Conservation (phyloP, 169 alveolate species). For the Babesia ovis region DNA sequence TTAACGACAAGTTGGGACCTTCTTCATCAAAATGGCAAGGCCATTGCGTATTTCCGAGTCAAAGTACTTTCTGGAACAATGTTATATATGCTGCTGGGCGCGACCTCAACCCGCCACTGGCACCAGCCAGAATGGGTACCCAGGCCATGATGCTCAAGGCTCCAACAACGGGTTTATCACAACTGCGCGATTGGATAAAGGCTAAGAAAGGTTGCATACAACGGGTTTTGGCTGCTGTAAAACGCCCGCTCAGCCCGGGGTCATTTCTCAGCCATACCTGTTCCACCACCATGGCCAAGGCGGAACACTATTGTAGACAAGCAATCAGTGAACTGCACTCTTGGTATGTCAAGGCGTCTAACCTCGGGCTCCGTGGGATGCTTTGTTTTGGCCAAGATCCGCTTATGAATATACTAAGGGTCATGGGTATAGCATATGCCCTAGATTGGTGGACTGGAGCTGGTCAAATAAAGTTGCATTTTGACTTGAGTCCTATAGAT, state of each 20-base stretch:
- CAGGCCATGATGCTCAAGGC: not conserved
- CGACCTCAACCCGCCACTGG: slow-evolving; percentile 5
- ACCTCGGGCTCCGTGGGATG: not conserved
- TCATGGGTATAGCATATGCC: slow-evolving; percentile 5
- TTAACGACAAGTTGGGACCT: not conserved
- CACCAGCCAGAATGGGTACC: not conserved
- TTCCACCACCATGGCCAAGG: not conserved
- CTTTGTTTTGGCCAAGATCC: slow-evolving; percentile 9
- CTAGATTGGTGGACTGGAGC: slow-evolving; percentile 6
- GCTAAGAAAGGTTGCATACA: not conserved
- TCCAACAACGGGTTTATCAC: not conserved
- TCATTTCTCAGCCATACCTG: not conserved
- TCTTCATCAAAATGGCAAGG: not conserved
- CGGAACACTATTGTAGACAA: slow-evolving; percentile 2
- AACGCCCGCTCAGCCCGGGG: not conserved
- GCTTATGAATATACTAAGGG: not conserved
- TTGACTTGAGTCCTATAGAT: slow-evolving; percentile 26
- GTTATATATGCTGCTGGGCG: not conserved
- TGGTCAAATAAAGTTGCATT: not conserved
- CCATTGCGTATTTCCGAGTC: not conserved
- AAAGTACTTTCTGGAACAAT: not conserved
- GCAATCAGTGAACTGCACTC: not conserved
- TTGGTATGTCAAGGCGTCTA: slow-evolving; percentile 12
- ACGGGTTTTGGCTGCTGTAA: not conserved
- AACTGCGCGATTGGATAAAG: not conserved